Base-by-base conservation (phyloP, 495 filamentous ascomycete species). In the Aspergillus homomorphus region DNA sequence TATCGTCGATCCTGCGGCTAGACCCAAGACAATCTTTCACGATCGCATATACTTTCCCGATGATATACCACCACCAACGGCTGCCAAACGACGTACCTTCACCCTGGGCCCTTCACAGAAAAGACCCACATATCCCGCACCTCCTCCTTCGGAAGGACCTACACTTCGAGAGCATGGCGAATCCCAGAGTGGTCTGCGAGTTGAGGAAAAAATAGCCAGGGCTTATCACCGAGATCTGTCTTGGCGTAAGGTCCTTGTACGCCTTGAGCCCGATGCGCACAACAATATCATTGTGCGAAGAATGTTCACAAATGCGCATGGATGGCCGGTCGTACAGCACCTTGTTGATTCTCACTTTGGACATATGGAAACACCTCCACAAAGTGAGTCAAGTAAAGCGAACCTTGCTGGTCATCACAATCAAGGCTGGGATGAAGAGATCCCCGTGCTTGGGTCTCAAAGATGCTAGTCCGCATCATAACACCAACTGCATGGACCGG, bases 201-300 rank as follows among this genome's bases (percentile, higher is more conserved):
- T 97, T 7, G 94, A 98, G 69, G 94, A 98, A 68, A 98, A 97
- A 69, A 98, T 98, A 55, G 93, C 94, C 1, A 82, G 94, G 48
- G 94, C 92, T 43, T 98, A 98, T 70, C 94, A 98, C 68, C 82
- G 84, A 7, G 89, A 88, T 61, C 74, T 98, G 19, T 88, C 88
- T 4, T 98, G 94, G 94, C 88, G 94, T 12, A 98, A 98, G 69
- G 94, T 98, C 3, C 84, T 98, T 10, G 94, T 98, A 20, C 85
- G 92, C 45, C 80, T 98, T 9, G 94, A 98, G 68, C 94, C 94
- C 1, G 94, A 98, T 78, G 94, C 94, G 2, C 94, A 98, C 71
- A 98, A 98, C 72, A 98, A 98, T 69, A 93, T 98, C 57, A 88
- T 96, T 58, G 94, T 98, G 19, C 87, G 94, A 23, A 86, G 94